A percentile compares a stretch with the other conserved stretches of the same genome.
Evolutionary conservation across 768 basidiomycete genomes (phyloP).

Genomic region (Phanerochaete sordida): DNA sequence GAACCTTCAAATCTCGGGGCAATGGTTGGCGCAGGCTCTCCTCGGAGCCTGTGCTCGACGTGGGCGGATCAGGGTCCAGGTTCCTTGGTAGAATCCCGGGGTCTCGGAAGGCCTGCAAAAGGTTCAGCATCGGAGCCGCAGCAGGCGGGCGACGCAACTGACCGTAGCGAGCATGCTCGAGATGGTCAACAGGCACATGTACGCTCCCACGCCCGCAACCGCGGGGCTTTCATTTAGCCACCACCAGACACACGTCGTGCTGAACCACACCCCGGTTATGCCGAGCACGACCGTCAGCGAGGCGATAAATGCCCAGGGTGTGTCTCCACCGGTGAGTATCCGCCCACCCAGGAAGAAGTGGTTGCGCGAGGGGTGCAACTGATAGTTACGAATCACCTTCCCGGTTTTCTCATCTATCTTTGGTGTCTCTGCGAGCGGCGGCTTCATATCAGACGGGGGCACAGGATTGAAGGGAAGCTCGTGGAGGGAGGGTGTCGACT

Average conservation of each 20-base stretch:
- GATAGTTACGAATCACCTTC: slow-evolving; percentile 50
- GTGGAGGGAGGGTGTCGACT: slow-evolving; percentile 17
- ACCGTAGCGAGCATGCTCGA: slow-evolving; percentile 78
- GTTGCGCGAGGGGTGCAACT: slow-evolving; percentile 70
- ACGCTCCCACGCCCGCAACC: slow-evolving; percentile 62
- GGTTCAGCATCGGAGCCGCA: not conserved
- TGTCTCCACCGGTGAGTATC: slow-evolving; percentile 82
- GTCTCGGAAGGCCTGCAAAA: slow-evolving; percentile 64
- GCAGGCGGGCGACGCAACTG: slow-evolving; percentile 23
- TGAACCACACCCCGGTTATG: slow-evolving; percentile 81
- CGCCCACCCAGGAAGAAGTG: slow-evolving; percentile 70
- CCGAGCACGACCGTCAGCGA: slow-evolving; percentile 58
- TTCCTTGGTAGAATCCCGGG: slow-evolving; percentile 89
- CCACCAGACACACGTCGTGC: slow-evolving; percentile 85
- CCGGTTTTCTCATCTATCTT: slow-evolving; percentile 30
- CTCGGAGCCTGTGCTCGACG: slow-evolving; percentile 62
- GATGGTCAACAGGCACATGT: slow-evolving; percentile 61
- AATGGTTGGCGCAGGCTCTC: slow-evolving; percentile 60
- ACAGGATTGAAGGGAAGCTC: slow-evolving; percentile 20
- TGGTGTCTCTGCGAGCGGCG: slow-evolving; percentile 34
- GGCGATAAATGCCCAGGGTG: slow-evolving; percentile 74
- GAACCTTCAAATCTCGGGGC: slow-evolving; percentile 79
- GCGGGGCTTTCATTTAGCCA: slow-evolving; percentile 78
- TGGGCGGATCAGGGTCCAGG: slow-evolving; percentile 83
- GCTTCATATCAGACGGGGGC: slow-evolving; percentile 28